Conservation (phyloP, 2,329 filamentous ascomycete genomes). For the Xylariaceae sp. region DNA sequence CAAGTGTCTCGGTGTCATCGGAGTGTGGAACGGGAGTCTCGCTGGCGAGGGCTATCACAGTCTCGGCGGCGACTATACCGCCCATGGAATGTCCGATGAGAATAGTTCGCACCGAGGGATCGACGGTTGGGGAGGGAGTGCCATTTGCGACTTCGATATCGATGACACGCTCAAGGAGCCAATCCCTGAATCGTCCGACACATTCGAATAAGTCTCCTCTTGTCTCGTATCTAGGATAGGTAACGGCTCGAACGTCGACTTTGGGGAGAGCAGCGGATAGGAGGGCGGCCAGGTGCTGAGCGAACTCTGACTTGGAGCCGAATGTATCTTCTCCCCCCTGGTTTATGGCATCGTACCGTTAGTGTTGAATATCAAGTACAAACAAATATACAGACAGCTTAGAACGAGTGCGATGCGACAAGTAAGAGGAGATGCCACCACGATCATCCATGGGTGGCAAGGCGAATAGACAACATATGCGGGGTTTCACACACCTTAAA, state of each 20-base stretch:
- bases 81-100: slow-evolving; percentile 51
- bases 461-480: not conserved
- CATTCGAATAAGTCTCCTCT: slow-evolving; percentile 69
- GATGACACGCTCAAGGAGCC: slow-evolving; percentile 88
- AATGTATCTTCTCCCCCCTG: slow-evolving; percentile 78
- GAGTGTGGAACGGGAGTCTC: slow-evolving; percentile 47
- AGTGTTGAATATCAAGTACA: not conserved
- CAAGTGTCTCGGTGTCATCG: slow-evolving; percentile 20
- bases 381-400: not conserved
- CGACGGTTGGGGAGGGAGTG: slow-evolving; percentile 30
- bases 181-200: slow-evolving; percentile 71
- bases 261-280: slow-evolving; percentile 65
- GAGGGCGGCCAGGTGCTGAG: slow-evolving; percentile 64
- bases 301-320: slow-evolving; percentile 60
- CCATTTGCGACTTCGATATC: slow-evolving; percentile 82
- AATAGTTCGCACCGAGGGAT: slow-evolving; percentile 30
- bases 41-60: slow-evolving; percentile 66
- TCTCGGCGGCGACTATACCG: slow-evolving; percentile 91
- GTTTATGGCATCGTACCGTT: not conserved
- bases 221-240: slow-evolving; percentile 84
- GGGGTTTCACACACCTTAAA: slow-evolving; percentile 56
- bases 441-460: not conserved
- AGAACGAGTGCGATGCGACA: too few relatives aligned
- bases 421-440: too few relatives aligned
- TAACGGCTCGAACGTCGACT: slow-evolving; percentile 60